Percentiles rank a stretch among this genome's conserved stretches.
phyloP scores from a whole-genome alignment of 106 monocot species.

The Dendrobium catenatum region DNA sequence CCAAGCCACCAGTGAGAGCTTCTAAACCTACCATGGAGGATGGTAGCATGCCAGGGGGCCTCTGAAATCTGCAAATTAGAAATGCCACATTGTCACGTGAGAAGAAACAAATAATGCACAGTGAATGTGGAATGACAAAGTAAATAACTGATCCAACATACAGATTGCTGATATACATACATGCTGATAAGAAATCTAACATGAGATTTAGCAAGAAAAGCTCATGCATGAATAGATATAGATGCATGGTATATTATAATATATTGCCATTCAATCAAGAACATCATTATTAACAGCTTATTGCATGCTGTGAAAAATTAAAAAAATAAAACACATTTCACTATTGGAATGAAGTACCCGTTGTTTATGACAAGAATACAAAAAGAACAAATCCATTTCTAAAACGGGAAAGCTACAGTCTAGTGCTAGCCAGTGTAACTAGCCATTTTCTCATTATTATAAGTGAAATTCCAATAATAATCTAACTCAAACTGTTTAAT shows the following conservation, averaged over 20 bases:
- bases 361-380: neutral
- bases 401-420: neutral
- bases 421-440: too few relatives aligned
- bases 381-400: neutral
- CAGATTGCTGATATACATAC: neutral
- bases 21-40: slow-evolving; percentile 82
- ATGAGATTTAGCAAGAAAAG: neutral
- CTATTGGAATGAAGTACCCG: neutral
- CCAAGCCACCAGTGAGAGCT: slow-evolving; percentile 62
- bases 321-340: neutral
- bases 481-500: too few relatives aligned
- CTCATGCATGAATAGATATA: neutral
- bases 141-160: neutral
- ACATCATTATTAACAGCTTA: neutral
- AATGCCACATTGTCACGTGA: neutral
- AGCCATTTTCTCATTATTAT: too few relatives aligned
- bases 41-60: slow-evolving; percentile 62
- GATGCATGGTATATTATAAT: neutral
- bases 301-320: neutral
- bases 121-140: neutral
- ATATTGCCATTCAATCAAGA: neutral
- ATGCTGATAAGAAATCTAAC: neutral
- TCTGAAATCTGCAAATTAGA: slow-evolving; percentile 51
- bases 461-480: too few relatives aligned
- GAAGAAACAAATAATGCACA: neutral